These are phyloP conservation scores for Breynia disticha DNA, from an alignment of 441 rosid species.

Conservation along the genomic window DNA sequence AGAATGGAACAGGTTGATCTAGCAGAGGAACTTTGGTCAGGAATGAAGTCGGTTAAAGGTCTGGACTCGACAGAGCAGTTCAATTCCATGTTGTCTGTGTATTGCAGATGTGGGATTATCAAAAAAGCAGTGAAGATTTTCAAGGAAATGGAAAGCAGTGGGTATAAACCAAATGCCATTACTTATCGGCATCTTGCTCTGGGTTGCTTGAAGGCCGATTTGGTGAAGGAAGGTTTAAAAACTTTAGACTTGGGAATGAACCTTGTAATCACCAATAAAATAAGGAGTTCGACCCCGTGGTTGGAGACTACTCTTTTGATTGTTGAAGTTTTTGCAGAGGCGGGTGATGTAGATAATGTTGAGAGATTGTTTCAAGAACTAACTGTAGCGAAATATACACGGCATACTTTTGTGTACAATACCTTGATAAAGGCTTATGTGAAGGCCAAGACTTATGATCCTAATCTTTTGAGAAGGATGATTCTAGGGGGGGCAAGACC, in stretches of 20 bases:
- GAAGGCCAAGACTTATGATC: constrained; percentile 53
- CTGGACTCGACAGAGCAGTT: constrained; percentile 56
- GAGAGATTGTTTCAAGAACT: constrained; percentile 68
- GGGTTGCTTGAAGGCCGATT: constrained; percentile 65
- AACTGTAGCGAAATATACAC: constrained; percentile 45
- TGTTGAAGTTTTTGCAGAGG: constrained; percentile 59
- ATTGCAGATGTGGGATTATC: constrained; percentile 49
- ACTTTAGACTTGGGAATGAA: constrained; percentile 47
- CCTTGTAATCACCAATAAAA: constrained; percentile 35
- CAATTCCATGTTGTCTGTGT: constrained; percentile 62
- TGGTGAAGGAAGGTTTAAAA: constrained; percentile 53
- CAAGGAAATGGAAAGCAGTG: constrained; percentile 44
- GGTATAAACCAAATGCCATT: constrained; percentile 65
- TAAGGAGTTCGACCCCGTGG: constrained; percentile 69
- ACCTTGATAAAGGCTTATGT: constrained; percentile 67
- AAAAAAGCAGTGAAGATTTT: constrained; percentile 52
- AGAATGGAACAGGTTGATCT: constrained; percentile 37
- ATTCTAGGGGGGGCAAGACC: constrained; percentile 82
- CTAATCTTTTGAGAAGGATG: constrained; percentile 74
- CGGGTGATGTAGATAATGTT: constrained; percentile 54
- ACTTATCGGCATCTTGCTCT: constrained; percentile 71
- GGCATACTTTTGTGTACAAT: constrained; percentile 69
- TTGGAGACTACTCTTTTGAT: constrained; percentile 66
- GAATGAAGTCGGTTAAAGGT: constrained; percentile 48
- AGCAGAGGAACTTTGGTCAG: constrained; percentile 73